A percentile compares a stretch with the other conserved stretches of the same genome.
These are phyloP conservation scores for Tuber aestivum DNA, from an alignment of 495 filamentous ascomycete genomes.

Conservation along the genomic window DNA sequence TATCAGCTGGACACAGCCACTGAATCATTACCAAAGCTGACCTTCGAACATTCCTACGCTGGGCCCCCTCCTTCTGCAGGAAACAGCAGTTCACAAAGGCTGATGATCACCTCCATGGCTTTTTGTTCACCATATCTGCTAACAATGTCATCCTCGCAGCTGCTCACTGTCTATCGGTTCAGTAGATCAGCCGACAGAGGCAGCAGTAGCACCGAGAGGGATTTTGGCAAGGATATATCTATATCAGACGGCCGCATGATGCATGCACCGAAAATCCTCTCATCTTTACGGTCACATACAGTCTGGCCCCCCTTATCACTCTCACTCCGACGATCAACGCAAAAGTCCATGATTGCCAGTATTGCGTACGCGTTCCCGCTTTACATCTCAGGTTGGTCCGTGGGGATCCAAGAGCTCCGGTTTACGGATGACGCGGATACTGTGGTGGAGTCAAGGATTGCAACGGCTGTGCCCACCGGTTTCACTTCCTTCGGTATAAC, in stretches of 20 bases:
- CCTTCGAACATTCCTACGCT: constrained; percentile 32
- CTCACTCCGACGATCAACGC: constrained; percentile 59
- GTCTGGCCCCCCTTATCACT: constrained; percentile 72
- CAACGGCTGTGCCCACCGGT: constrained; percentile 47
- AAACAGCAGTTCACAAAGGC: constrained; percentile 50
- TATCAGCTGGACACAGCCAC: constrained; percentile 57
- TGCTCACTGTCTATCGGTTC: constrained; percentile 70
- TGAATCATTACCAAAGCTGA: constrained; percentile 42
- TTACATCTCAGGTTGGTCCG: constrained; percentile 69
- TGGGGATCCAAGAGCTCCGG: constrained; percentile 82
- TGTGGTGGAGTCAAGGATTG: constrained; percentile 46
- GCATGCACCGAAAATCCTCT: constrained; percentile 56
- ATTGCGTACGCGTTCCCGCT: constrained; percentile 76
- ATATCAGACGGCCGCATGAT: constrained; percentile 26
- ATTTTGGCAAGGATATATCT: constrained; percentile 23
- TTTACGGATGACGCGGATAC: constrained; percentile 46
- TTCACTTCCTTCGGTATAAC: constrained; percentile 47
- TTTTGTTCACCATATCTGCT: constrained; percentile 69
- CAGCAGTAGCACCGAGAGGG: constrained; percentile 13
- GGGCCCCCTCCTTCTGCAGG: constrained; percentile 16
- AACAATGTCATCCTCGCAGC: constrained; percentile 58
- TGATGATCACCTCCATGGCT: constrained; percentile 68
- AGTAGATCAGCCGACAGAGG: constrained; percentile 38
- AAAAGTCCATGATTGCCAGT: constrained; percentile 59
- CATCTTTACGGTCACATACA: constrained; percentile 75